These are phyloP conservation scores for Tolypocladium nubicola DNA, from an alignment of 2,329 filamentous ascomycete genomes.

Conservation along the genomic window DNA sequence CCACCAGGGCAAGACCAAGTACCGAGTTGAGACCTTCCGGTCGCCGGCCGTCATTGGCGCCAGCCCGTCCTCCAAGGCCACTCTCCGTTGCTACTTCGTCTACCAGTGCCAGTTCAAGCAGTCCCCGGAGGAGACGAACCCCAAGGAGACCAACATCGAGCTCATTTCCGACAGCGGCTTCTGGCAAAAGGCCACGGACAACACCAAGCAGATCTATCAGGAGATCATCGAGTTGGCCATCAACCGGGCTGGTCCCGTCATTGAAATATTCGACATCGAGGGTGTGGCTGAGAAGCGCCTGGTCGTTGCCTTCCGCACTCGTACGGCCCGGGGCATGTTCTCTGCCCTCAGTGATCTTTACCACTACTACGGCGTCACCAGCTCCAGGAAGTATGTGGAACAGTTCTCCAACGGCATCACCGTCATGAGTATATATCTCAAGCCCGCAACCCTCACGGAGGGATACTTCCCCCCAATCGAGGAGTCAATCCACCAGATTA, in stretches of 20 bases:
- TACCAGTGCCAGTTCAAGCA: conserved; percentile 92
- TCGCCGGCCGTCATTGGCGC: conserved; percentile 72
- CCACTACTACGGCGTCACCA: conserved; percentile 97
- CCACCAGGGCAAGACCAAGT: conserved; percentile 60
- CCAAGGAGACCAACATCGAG: conserved; percentile 78
- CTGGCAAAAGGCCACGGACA: conserved; percentile 87
- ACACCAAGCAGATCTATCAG: conserved; percentile 93
- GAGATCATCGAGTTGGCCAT: conserved; percentile 85
- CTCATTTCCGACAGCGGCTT: conserved; percentile 90
- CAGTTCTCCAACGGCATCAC: conserved; percentile 98
- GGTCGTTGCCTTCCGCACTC: conserved; percentile 87
- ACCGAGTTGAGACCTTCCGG: conserved; percentile 95
- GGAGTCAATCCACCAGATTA: conserved; percentile 94
- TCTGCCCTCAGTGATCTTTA: conserved; percentile 92
- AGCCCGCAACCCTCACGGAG: conserved; percentile 48
- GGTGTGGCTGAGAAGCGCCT: conserved; percentile 84
- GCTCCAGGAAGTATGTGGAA: conserved; percentile 93
- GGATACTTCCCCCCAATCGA: conserved; percentile 68
- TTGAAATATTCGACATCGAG: conserved; percentile 95
- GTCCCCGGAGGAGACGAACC: conserved; percentile 55
- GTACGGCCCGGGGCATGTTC: conserved; percentile 87
- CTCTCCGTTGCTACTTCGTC: conserved; percentile 95
- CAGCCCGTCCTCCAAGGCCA: conserved; percentile 58
- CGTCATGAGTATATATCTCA: conserved; percentile 91
- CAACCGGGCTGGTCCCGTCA: conserved; percentile 79